phyloP scores from a whole-genome alignment of 202 grass and related monocot genomes.

The Panicum virgatum region DNA sequence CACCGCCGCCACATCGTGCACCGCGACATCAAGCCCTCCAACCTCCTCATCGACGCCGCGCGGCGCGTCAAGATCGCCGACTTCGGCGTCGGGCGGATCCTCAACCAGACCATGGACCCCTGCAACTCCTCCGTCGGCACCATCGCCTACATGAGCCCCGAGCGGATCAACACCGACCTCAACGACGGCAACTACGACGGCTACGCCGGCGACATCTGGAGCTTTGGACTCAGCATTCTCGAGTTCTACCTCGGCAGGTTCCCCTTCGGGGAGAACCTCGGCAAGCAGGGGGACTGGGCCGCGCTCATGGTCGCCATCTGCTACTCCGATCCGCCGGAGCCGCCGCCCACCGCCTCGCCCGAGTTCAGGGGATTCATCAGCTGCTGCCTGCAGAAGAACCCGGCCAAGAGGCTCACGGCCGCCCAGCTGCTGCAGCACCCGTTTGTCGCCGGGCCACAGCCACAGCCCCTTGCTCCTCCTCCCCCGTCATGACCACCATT shows the following conservation, averaged over 20 bases:
- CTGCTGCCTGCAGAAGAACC: conserved; percentile 88
- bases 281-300: conserved; percentile 76
- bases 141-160: conserved; percentile 98
- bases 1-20: conserved; percentile 82
- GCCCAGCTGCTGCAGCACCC: conserved; percentile 83
- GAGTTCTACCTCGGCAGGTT: conserved; percentile 91
- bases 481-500: not conserved
- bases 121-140: conserved; percentile 88
- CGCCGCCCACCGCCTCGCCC: conserved; percentile 41
- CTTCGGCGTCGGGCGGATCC: conserved; percentile 64
- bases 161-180: conserved; percentile 90
- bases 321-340: conserved; percentile 55
- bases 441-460: conserved; percentile 44
- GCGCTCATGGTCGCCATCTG: conserved; percentile 82
- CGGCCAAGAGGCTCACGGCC: conserved; percentile 39
- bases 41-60: conserved; percentile 76
- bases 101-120: conserved; percentile 88
- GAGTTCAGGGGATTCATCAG: conserved; percentile 72
- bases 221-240: conserved; percentile 90
- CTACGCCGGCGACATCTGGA: conserved; percentile 83
- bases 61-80: conserved; percentile 83
- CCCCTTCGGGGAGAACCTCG: conserved; percentile 83
- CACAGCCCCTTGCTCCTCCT: conserved; percentile 27
- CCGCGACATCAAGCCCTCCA: conserved; percentile 92
- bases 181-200: conserved; percentile 76